phyloP scores from a whole-genome alignment of 495 filamentous ascomycete genomes.

The Annulohypoxylon nitens region DNA sequence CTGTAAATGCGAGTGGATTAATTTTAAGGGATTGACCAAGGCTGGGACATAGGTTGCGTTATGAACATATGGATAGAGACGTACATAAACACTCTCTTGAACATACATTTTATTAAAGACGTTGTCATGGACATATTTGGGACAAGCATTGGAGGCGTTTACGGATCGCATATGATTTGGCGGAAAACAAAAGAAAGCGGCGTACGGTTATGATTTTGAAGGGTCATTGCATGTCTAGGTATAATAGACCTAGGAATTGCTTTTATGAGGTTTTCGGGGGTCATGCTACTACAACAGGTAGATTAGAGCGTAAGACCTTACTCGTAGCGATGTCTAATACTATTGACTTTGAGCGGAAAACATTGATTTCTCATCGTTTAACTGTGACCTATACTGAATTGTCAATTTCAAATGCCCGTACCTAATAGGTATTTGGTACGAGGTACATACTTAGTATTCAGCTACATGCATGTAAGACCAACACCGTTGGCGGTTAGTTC shows the following conservation, averaged over 20 bases:
- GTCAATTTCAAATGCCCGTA: no score
- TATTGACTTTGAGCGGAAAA: no score
- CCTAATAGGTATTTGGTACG: no score
- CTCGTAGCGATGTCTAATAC: no score
- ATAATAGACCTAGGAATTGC: background rate
- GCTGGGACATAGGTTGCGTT: background rate
- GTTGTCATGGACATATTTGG: background rate
- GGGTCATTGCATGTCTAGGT: background rate
- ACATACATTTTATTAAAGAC: background rate
- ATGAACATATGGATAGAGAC: background rate
- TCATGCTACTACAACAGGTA: background rate
- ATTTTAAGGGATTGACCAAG: slow-evolving; percentile 62
- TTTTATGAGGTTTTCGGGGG: no score
- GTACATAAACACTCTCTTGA: background rate
- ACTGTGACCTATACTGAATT: no score
- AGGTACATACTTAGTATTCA: no score
- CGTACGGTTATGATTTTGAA: slow-evolving; percentile 2
- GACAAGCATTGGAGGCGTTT: background rate
- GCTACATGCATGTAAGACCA: no score
- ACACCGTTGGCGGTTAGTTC: background rate
- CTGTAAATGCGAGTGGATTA: slow-evolving; percentile 80
- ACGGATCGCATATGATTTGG: slow-evolving; percentile 6
- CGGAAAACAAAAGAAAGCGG: slow-evolving; percentile 8
- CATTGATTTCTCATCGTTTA: no score
- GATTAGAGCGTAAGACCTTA: no score